Conservation (phyloP, 2,329 filamentous ascomycete species). For the Sporothrix mexicana region DNA sequence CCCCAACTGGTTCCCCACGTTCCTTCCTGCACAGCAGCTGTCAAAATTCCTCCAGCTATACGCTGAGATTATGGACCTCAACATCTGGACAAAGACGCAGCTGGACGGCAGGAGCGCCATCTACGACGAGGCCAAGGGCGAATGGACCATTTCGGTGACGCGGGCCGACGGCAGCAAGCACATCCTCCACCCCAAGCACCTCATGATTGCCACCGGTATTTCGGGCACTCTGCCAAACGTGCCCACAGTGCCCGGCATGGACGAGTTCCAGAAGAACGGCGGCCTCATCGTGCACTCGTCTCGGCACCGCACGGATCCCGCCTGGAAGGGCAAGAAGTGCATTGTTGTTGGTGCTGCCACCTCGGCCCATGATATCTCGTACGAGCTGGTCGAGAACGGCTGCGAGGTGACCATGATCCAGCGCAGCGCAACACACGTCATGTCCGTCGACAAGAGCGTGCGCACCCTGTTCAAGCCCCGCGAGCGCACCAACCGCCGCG, state of each 20-base stretch:
- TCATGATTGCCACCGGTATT: background rate
- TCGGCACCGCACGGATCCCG: background rate
- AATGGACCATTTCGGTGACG: background rate
- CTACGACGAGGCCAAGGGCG: background rate
- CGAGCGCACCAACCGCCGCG: background rate
- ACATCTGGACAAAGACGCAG: background rate
- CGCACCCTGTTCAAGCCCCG: slow-evolving; percentile 5
- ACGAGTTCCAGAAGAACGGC: background rate
- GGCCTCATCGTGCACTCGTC: background rate
- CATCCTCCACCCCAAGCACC: background rate
- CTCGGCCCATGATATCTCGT: background rate
- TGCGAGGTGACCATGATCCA: background rate
- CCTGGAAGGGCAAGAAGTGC: background rate
- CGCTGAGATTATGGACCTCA: background rate
- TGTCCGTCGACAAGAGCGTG: slow-evolving; percentile 7
- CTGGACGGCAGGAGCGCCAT: background rate
- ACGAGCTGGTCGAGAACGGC: slow-evolving; percentile 6
- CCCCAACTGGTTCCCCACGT: background rate
- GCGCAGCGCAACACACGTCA: background rate
- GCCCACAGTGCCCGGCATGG: background rate
- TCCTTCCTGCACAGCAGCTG: background rate
- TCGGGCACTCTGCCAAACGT: background rate
- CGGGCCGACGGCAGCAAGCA: slow-evolving; percentile 1
- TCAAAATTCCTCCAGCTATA: background rate
- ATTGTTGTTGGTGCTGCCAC: background rate